Conservation (phyloP, 768 basidiomycete genomes). For the Russula compacta region DNA sequence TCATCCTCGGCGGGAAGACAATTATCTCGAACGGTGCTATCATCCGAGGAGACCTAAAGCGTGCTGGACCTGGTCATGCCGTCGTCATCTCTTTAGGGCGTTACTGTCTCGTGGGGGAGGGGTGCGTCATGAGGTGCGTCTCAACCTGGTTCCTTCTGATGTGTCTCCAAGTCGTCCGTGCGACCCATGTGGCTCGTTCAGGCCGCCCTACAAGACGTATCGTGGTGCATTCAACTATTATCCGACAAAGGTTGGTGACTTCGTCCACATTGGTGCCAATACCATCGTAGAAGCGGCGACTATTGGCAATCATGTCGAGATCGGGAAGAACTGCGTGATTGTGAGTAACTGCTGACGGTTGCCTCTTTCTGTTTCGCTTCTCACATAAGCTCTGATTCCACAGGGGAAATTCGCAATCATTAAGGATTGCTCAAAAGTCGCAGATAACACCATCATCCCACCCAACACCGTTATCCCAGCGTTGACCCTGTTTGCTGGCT, state of each 20-base stretch:
- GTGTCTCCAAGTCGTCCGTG: neutral
- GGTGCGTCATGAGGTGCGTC: slow-evolving; percentile 72
- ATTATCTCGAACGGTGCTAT: slow-evolving; percentile 88
- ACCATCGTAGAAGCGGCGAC: slow-evolving; percentile 89
- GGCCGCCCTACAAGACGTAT: slow-evolving; percentile 85
- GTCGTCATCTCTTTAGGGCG: slow-evolving; percentile 90
- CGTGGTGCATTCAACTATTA: slow-evolving; percentile 93
- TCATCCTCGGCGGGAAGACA: slow-evolving; percentile 94
- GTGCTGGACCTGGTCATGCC: slow-evolving; percentile 85
- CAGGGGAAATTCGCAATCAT: slow-evolving; percentile 96
- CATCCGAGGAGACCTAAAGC: slow-evolving; percentile 85
- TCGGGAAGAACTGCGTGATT: slow-evolving; percentile 92
- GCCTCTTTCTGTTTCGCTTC: neutral
- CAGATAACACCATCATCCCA: slow-evolving; percentile 87
- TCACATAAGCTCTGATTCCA: neutral
- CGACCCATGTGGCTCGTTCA: slow-evolving; percentile 23
- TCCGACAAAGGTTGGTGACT: slow-evolving; percentile 94
- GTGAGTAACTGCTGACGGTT: slow-evolving; percentile 36
- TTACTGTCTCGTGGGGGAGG: slow-evolving; percentile 88
- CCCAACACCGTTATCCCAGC: slow-evolving; percentile 75
- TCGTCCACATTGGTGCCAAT: slow-evolving; percentile 88
- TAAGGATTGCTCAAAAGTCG: slow-evolving; percentile 88
- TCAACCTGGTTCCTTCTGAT: neutral
- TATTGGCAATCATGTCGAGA: slow-evolving; percentile 89
- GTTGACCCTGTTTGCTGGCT: slow-evolving; percentile 75